Base-by-base conservation (phyloP, 768 basidiomycete genomes). In the Melanogaster broomeanus region DNA sequence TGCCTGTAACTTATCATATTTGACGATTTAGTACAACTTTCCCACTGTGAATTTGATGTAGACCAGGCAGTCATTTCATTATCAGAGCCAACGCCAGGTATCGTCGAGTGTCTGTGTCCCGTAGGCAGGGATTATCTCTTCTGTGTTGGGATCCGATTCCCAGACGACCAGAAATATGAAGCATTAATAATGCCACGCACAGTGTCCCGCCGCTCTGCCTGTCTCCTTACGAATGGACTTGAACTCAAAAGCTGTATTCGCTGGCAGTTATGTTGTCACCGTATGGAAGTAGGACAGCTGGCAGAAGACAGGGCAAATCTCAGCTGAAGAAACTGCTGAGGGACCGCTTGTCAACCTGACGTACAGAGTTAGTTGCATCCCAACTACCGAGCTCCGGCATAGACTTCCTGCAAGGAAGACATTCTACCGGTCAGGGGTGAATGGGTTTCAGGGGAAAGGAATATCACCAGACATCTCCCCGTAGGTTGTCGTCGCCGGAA, bases 221-320 rank as follows among this genome's bases (percentile, higher is more conserved):
- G 88, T 16, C 72, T 94, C 8, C 71, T 96, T 16, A 88, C 87
- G 53, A 81, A 83, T 66, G 84, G 83, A 62, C 59, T 73, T 33
- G 61, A 73, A 13, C 74, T 76, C 2, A 61, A 52, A 38, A 34
- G 50, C 10, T 38, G 42, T 37, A 87, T 68, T 73, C 1, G 76
- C 68, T 2, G 83, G 81, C 0, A 87, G 57, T n/a, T 66, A 64
- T 6, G 83, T 68, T 1, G 77, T 77, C 16, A 76, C 73, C 3
- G n/a, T n/a, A 67, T 73, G 83, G 83, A 86, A 2, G 75, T 69
- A 5, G 83, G 83, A 53, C 84, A 83, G 16, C 66, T 62, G 2
- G 76, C 74, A 16, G 83, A 58, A 0, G 81, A 80, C 3, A 85
- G 66, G 1, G 80, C 65, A 52, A 85, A n/a, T n/a, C n/a, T n/a